These are phyloP conservation scores for Phyllosticta capitalensis DNA, from an alignment of 2,329 filamentous ascomycete genomes.

Conservation along the genomic window DNA sequence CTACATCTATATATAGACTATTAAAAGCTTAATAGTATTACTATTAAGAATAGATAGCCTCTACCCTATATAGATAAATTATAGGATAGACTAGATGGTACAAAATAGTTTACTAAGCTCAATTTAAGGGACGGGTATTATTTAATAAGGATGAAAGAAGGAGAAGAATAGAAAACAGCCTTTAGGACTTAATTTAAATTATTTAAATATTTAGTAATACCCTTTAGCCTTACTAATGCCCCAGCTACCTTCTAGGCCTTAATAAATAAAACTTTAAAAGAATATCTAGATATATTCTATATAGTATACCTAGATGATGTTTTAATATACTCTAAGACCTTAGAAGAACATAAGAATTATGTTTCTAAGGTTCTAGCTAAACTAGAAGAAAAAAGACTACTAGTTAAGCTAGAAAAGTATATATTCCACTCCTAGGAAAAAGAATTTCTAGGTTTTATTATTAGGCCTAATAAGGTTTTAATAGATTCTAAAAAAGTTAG, in stretches of 20 bases:
- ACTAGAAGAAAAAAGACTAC: too few relatives aligned
- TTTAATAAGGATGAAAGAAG: conserved; percentile 9
- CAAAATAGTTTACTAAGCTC: conserved; percentile 13
- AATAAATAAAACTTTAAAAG: conserved; percentile 13
- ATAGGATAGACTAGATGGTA: conserved; percentile 2
- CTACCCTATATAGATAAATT: conserved; percentile 11
- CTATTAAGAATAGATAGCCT: conserved; percentile 10
- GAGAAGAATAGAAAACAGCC: conserved; percentile 12
- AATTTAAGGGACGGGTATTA: conserved; percentile 13
- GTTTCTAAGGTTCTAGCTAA: conserved; percentile 6
- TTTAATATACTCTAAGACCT: conserved; percentile 12
- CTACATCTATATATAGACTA: conserved; percentile 13
- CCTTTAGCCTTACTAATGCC: conserved; percentile 13
- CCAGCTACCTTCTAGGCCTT: conserved; percentile 12
- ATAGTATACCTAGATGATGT: conserved; percentile 15
- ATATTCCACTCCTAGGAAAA: conserved; percentile 5
- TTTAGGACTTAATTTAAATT: conserved; percentile 11
- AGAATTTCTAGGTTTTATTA: conserved; percentile 12
- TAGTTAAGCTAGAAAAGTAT: too few relatives aligned
- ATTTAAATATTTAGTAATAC: conserved; percentile 14
- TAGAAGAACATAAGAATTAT: conserved; percentile 9
- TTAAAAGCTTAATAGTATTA: conserved; percentile 13
- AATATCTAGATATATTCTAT: conserved; percentile 12
- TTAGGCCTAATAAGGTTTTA: conserved; percentile 11
- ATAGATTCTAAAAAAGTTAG: conserved; percentile 9